Evolutionary conservation across 2,329 filamentous ascomycete genomes (phyloP), one percentile per base, ranked within the genome.

Genomic region (Colletotrichum cordylinicola): DNA sequence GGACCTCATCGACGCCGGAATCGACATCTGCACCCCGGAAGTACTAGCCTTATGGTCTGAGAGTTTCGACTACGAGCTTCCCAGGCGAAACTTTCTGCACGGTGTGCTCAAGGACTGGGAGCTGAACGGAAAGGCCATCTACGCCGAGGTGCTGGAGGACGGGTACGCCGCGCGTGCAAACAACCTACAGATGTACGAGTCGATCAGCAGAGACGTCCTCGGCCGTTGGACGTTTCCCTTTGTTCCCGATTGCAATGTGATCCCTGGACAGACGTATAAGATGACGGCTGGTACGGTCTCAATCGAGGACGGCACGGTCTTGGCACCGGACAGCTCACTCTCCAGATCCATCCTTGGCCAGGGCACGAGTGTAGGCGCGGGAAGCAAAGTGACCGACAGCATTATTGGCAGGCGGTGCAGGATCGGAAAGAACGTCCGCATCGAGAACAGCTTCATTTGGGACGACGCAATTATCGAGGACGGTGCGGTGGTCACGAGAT

Each of bases 21-120:
- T 99, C 81, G 97, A 99, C 83, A 98, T 99, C 78, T 98, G 96
- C 85, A 98, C 97, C 1, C 96, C 96, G 0, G 97, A 98, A 82
- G 96, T 98, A 10, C 90, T 98, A 58, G 96, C 96, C 9, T 87
- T 98, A 73, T 99, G 97, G 95, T 97, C 96, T 10, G 97, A 99
- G 85, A 98, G 96, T 82, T 99, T 98, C 81, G 96, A 99, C 84
- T 98, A 98, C 84, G 96, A 98, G 83, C 90, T 96, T 9, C 95
- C 96, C 2, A 91, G 96, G 70, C 94, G 93, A 80, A 95, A 98
- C 81, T 98, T 98, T 80, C 86, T 99, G 43, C 95, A 96, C 82
- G 96, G 96, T 75, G 96, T 98, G 2, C 87, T 99, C 70, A 98
- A 98, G 86, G 97, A 99, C 83, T 98, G 95, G 87, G 97, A 99